Percentiles rank a stretch among this genome's conserved stretches.
Evolutionary conservation across 1,139 yeast genomes (phyloP).

Genomic region (Sugiyamaella sp.): DNA sequence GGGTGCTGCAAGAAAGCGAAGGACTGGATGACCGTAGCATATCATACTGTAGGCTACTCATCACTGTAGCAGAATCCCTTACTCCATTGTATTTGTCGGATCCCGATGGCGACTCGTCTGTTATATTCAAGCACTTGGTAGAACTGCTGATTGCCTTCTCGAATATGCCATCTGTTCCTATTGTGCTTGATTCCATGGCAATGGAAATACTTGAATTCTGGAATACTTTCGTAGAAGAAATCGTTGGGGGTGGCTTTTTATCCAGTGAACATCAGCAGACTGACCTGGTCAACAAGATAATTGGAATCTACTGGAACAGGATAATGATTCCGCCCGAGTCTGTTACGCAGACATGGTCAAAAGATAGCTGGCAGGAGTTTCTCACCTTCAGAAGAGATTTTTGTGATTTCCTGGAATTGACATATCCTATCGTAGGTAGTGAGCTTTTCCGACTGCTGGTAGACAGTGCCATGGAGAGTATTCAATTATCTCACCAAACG

Average conservation of each 20-base stretch:
- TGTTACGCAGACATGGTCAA: conserved; percentile 31
- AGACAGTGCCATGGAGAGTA: conserved; percentile 44
- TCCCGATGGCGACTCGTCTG: conserved; percentile 20
- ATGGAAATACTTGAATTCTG: conserved; percentile 75
- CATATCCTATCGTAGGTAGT: conserved; percentile 65
- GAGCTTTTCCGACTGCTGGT: conserved; percentile 58
- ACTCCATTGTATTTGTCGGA: conserved; percentile 20
- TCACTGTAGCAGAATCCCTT: conserved; percentile 23
- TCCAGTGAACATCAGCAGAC: conserved; percentile 30
- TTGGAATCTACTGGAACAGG: conserved; percentile 65
- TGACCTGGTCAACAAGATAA: conserved; percentile 41
- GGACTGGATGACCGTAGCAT: conserved; percentile 8
- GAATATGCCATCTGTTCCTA: conserved; percentile 60
- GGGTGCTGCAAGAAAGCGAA: conserved; percentile 10
- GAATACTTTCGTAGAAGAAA: conserved; percentile 71
- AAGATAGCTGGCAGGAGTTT: conserved; percentile 55
- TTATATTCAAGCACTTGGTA: conserved; percentile 27
- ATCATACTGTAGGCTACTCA: conserved; percentile 19
- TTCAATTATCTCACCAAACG: conserved; percentile 27
- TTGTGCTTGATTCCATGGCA: conserved; percentile 69
- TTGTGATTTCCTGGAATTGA: conserved; percentile 70
- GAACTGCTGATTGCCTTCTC: conserved; percentile 56
- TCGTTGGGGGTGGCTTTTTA: conserved; percentile 54
- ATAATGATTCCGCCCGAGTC: conserved; percentile 48
- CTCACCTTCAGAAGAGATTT: conserved; percentile 69